Evolutionary conservation across 2,329 filamentous ascomycete genomes (phyloP).

Genomic region (Colletotrichum aenigma): DNA sequence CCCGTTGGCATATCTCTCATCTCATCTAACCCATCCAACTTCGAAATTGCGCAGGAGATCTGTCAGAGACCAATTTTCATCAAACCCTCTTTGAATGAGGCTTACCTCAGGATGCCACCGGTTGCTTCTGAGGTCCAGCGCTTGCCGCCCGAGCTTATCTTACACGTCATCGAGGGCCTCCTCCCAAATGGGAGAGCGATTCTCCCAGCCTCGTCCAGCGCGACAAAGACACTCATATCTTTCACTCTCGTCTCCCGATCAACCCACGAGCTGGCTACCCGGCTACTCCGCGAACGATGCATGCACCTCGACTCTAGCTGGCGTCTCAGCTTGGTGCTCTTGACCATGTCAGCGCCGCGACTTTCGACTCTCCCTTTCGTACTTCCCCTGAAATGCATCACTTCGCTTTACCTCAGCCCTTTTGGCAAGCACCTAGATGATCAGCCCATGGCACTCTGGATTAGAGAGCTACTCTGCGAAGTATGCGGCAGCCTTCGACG

Average conservation of each 20-base stretch:
- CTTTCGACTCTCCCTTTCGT: not conserved
- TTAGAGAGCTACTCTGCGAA: constrained; percentile 46
- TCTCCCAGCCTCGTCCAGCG: constrained; percentile 35
- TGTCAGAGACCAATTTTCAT: not conserved
- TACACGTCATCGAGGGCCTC: constrained; percentile 38
- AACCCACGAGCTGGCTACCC: constrained; percentile 43
- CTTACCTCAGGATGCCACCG: not conserved
- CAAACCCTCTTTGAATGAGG: not conserved
- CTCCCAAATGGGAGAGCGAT: constrained; percentile 33
- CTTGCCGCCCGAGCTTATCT: constrained; percentile 38
- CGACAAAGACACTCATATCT: constrained; percentile 47
- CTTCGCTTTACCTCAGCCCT: constrained; percentile 45
- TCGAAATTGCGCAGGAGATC: not conserved
- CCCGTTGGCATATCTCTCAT: not conserved
- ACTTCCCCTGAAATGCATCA: constrained; percentile 36
- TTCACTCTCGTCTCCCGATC: constrained; percentile 47
- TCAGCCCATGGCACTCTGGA: constrained; percentile 40
- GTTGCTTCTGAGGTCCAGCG: not conserved
- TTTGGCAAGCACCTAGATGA: constrained; percentile 42
- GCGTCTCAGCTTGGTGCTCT: constrained; percentile 37
- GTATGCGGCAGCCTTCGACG: constrained; percentile 43
- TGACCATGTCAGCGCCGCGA: constrained; percentile 29
- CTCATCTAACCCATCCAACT: not conserved
- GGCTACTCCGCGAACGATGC: constrained; percentile 48
- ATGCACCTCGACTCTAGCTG: constrained; percentile 44